Percentiles rank a stretch among this genome's conserved stretches.
phyloP scores from a whole-genome alignment of 2,329 filamentous ascomycete genomes.

The Aspergillus neoniger region DNA sequence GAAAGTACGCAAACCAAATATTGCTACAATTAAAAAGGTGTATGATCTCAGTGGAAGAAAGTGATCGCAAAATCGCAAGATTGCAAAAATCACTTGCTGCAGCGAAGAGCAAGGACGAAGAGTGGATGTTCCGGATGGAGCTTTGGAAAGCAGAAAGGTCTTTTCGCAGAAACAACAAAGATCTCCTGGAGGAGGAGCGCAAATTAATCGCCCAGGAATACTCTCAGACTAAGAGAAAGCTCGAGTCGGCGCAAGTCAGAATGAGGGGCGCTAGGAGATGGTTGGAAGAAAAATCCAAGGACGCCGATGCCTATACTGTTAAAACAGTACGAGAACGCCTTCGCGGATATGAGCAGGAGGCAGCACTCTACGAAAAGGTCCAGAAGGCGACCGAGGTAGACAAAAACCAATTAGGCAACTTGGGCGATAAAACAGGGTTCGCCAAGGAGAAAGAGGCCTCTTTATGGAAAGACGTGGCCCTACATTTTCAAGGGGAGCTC shows the following conservation, averaged over 20 bases:
- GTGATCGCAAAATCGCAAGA: not conserved
- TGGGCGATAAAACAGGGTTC: too few species aligned
- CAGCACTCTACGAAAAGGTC: too few species aligned
- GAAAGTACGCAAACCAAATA: not conserved
- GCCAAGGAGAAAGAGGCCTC: too few species aligned
- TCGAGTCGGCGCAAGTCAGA: not conserved
- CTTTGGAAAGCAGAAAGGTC: not conserved
- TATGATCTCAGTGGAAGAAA: not conserved
- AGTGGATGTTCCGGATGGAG: constrained; percentile 1
- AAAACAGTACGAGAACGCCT: too few species aligned
- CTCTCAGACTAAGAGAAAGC: too few species aligned
- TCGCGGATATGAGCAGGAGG: too few species aligned
- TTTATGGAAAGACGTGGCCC: too few species aligned
- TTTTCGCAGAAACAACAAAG: not conserved
- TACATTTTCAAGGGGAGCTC: not conserved
- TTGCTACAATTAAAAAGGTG: not conserved
- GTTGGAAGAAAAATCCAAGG: not conserved
- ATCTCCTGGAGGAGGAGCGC: not conserved
- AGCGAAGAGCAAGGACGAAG: not conserved
- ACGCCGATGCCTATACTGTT: too few species aligned
- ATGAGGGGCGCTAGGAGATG: not conserved
- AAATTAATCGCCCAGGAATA: too few species aligned
- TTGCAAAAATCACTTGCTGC: not conserved
- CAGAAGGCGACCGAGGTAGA: too few species aligned
- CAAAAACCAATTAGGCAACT: too few species aligned